Base-by-base conservation (phyloP, 2,329 filamentous ascomycete genomes). In the Pleomassaria siparia region DNA sequence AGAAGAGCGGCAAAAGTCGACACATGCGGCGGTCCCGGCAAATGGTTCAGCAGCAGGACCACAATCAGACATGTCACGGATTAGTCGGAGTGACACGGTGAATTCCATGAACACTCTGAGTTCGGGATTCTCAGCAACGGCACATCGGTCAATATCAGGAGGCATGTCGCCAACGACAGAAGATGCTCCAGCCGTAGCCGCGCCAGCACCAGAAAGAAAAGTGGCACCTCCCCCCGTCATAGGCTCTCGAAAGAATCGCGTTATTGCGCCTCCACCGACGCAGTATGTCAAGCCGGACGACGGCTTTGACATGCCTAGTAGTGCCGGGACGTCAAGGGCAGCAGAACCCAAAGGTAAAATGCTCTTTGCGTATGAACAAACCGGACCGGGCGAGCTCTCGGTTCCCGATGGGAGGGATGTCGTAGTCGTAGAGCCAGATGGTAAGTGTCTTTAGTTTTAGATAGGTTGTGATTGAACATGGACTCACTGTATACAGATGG, bases 211-310 rank as follows among this genome's bases (percentile, higher is more conserved):
- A 9, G 65, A 74, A 22, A 66, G 72, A 25, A 64, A 74, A 44
- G 51, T 46, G 5, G 25, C 59, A 12, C 50, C 60, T n/a, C 55
- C 67, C 3, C 51, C 55, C 9, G 18, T 32, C 3, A 12, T 37
- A 21, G 63, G 58, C 12, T 60, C 52, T 46, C 64, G 58, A 56
- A 88, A 83, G 62, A 85, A 87, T 61, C 80, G 92, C 20, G 78
- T 97, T 25, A 81, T 96, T 51, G 94, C 94, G 4, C 94, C 94
- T 11, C 94, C 94, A 4, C 94, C 94, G 4, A 66, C 85, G 6
- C 81, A 88, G 25, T 97, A 95, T 64, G 79, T 94, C 51, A 87
- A 83, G 54, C 81, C 87, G 51, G 81, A 86, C 4, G 60, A 64
- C 16, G 72, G 65, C 15, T 72, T 65, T 16, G 82, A 59, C 73